These are phyloP conservation scores for Alternaria postmessia DNA, from an alignment of 2,329 filamentous ascomycete genomes.

Conservation along the genomic window DNA sequence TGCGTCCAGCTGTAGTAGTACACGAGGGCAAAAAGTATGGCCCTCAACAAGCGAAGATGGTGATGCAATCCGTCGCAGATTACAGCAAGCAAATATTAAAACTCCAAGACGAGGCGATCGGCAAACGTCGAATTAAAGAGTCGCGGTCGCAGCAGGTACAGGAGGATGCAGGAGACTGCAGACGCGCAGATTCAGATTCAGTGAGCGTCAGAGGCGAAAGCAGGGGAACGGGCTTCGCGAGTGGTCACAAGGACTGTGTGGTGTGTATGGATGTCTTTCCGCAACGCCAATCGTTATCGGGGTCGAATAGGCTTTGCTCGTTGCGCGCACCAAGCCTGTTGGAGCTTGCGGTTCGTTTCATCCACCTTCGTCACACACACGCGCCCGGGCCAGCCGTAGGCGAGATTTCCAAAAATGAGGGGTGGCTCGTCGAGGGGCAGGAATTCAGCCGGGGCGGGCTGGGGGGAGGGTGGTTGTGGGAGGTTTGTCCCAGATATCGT, in stretches of 20 bases:
- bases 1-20: slow-evolving; percentile 25
- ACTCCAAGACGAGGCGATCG: slow-evolving; percentile 10
- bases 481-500: slow-evolving; percentile 11
- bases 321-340: slow-evolving; percentile 34
- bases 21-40: slow-evolving; percentile 20
- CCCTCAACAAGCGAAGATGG: slow-evolving; percentile 21
- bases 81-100: slow-evolving; percentile 7
- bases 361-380: slow-evolving; percentile 36
- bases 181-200: slow-evolving; percentile 22
- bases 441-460: slow-evolving; percentile 12
- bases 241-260: slow-evolving; percentile 36
- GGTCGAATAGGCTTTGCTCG: slow-evolving; percentile 28
- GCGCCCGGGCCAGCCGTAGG: slow-evolving; percentile 35
- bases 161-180: slow-evolving; percentile 24
- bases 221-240: slow-evolving; percentile 27
- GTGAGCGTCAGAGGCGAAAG: slow-evolving; percentile 24
- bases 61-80: slow-evolving; percentile 25
- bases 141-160: slow-evolving; percentile 18
- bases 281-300: slow-evolving; percentile 34
- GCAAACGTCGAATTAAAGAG: slow-evolving; percentile 10
- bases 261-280: slow-evolving; percentile 19
- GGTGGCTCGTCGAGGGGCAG: slow-evolving; percentile 27
- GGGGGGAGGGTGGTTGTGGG: slow-evolving; percentile 14
- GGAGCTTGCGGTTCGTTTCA: slow-evolving; percentile 34
- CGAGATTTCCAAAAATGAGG: slow-evolving; percentile 27